A percentile compares a stretch with the other conserved stretches of the same genome.
Conservation (phyloP, 371 early-diverging fungal genomes). For the Blakeslea trispora region DNA sequence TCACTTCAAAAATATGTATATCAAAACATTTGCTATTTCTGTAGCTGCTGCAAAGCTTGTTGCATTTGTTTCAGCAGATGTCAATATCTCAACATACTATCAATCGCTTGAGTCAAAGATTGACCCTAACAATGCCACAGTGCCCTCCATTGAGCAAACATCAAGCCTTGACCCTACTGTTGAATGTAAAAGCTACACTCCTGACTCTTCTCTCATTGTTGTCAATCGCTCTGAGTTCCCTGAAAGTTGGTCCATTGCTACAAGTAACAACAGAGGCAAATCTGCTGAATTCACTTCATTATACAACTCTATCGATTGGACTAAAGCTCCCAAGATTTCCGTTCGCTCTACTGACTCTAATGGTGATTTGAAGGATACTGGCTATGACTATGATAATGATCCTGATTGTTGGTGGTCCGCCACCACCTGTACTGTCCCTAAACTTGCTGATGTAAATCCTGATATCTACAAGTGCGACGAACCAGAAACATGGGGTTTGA, state of each 20-base stretch:
- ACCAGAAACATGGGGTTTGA: conserved; percentile 43
- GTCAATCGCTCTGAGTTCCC: conserved; percentile 17
- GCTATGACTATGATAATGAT: conserved; percentile 33
- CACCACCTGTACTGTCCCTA: conserved; percentile 34
- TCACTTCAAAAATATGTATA: not conserved
- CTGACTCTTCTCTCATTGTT: not conserved
- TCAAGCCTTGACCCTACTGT: conserved; percentile 11
- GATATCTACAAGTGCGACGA: conserved; percentile 38
- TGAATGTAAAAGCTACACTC: conserved; percentile 14
- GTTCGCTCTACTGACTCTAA: conserved; percentile 7
- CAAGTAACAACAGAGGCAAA: conserved; percentile 15
- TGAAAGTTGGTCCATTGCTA: conserved; percentile 17
- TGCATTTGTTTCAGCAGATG: conserved; percentile 7
- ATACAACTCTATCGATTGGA: conserved; percentile 37
- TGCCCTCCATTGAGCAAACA: conserved; percentile 16
- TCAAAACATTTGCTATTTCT: not conserved
- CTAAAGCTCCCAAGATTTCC: conserved; percentile 33
- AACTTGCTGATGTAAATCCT: conserved; percentile 28
- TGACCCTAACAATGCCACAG: conserved; percentile 6
- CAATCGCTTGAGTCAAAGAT: conserved; percentile 11
- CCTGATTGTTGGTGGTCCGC: conserved; percentile 51
- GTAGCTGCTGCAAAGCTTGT: not conserved
- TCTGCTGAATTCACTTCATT: conserved; percentile 14
- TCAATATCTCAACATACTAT: conserved; percentile 11
- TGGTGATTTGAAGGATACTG: conserved; percentile 10